Base-by-base conservation (phyloP, 345 rosid species). In the Gossypium stocksii region DNA sequence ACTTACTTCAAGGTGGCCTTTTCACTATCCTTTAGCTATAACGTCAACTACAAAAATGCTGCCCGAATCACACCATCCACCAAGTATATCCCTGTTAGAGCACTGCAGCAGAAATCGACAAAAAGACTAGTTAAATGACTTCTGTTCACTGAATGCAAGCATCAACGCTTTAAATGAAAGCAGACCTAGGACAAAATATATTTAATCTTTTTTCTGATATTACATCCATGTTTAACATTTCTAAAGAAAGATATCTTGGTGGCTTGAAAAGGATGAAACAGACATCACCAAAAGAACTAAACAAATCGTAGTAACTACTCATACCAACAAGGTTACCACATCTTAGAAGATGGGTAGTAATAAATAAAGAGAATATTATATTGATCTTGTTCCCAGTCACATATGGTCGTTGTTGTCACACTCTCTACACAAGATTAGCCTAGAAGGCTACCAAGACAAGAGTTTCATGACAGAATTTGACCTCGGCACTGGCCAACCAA, bases 41-140 rank as follows among this genome's bases (percentile, higher is more conserved):
- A 87, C 77, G 43, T 89, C 91, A 43, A 84, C 91, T 72, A 89
- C 74, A 17, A 88, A 88, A 71, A 88, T 80, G 82, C 89, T 87
- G 23, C 89, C 89, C 0, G 92, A 90, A 80, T 87, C 90, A 43
- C 92, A 87, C 94, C 94, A 90, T 53, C 94, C 90, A 4, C 89
- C 90, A 69, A 87, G 12, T 7, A 85, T 71, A 73, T 90, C 94
- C 73, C 76, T 79, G 82, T 81, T 77, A 20, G 77, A 81, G 76
- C 86, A 83, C 92, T 88, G 89, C 85, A 86, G 46, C 76, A 78
- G 46, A 14, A 51, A 78, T 71, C 52, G 51, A 54, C 65, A 85
- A n/a, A 48, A 10, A 75, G 52, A 60, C 34, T 45, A 25, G 57
- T 77, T 60, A 84, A 79, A 69, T 70, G 14, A 22, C 57, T 34